Evolutionary conservation across 352 stramenopile genomes (phyloP).

Genomic region (Phytophthora nicotianae): DNA sequence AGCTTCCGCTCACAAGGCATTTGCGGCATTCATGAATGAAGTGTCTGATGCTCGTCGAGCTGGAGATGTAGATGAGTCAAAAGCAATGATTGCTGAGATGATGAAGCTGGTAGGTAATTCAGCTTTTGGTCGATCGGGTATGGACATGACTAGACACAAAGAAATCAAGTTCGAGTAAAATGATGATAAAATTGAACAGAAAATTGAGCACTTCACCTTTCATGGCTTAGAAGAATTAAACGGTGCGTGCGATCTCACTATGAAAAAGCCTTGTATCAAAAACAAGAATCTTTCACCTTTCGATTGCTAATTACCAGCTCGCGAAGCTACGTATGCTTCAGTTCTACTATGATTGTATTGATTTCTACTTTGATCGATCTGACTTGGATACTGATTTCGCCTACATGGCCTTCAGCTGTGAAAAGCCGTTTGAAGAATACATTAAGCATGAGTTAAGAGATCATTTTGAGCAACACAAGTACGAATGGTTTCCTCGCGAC

Average conservation of each 20-base stretch:
- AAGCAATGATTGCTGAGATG: slow-evolving; percentile 3
- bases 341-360: slow-evolving; percentile 3
- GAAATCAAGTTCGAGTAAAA: background rate
- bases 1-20: background rate
- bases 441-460: background rate
- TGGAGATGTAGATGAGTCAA: background rate
- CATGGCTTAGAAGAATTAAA: background rate
- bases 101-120: background rate
- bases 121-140: background rate
- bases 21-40: background rate
- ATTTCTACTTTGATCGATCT: background rate
- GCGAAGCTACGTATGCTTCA: slow-evolving; percentile 5
- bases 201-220: background rate
- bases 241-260: background rate
- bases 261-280: slow-evolving; percentile 4
- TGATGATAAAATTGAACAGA: no score
- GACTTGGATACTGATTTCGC: background rate
- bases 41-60: background rate
- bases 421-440: background rate
- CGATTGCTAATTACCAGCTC: slow-evolving; percentile 13
- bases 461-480: background rate
- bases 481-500: background rate
- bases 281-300: slow-evolving; percentile 6
- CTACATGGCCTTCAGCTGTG: background rate
- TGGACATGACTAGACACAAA: background rate